phyloP scores from a whole-genome alignment of 257 asterid species.

The Handroanthus guayacan region DNA sequence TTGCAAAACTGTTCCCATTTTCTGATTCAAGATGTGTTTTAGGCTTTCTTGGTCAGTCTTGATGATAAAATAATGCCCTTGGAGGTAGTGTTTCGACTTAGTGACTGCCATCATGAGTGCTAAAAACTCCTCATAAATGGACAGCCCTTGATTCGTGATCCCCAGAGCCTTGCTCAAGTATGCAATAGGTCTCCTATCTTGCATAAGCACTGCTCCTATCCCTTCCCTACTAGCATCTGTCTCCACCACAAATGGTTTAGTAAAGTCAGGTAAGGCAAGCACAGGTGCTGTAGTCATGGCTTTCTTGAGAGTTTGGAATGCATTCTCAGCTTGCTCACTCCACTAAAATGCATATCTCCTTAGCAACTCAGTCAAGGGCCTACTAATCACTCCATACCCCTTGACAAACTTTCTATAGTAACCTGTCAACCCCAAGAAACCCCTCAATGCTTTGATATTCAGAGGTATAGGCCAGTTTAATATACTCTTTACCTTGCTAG shows the following conservation, averaged over 20 bases:
- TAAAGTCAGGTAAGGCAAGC: neutral
- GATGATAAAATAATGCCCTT: neutral
- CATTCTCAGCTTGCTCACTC: neutral
- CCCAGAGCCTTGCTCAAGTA: neutral
- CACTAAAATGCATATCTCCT: neutral
- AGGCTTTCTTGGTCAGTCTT: neutral
- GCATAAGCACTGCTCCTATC: neutral
- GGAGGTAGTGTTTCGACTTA: neutral
- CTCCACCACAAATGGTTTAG: neutral
- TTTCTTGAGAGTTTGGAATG: neutral
- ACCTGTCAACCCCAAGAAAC: conserved; percentile 6
- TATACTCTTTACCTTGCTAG: neutral
- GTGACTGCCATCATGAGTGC: neutral
- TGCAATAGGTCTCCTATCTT: neutral
- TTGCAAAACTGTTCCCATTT: neutral
- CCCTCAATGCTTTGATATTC: conserved; percentile 2
- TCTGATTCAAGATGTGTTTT: neutral
- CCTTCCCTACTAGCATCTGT: neutral
- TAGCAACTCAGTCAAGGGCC: neutral
- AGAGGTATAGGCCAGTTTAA: conserved; percentile 10
- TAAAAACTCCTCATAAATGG: neutral
- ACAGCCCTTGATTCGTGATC: neutral
- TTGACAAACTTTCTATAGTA: no score
- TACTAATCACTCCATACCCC: neutral
- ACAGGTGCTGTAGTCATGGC: neutral